Conservation (phyloP, 805 yeast species). For the Cyberlindnera subsufficiens region DNA sequence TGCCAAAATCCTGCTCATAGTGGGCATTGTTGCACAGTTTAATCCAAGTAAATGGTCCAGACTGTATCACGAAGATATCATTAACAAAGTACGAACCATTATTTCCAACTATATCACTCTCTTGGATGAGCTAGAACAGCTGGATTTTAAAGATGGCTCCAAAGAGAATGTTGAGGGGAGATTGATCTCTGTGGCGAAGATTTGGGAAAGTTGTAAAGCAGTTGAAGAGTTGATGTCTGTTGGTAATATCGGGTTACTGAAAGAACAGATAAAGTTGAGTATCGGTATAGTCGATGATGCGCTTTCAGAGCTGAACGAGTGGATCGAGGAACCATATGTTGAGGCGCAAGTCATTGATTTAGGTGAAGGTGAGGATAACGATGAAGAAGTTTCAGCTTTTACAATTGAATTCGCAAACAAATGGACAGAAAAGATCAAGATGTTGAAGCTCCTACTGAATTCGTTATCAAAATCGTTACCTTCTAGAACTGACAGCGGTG, state of each 20-base stretch:
- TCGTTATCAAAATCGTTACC: constrained; percentile 58
- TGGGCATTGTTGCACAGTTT: constrained; percentile 38
- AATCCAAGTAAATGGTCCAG: constrained; percentile 26
- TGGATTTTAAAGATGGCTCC: constrained; percentile 14
- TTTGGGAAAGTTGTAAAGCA: constrained; percentile 65
- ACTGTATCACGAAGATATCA: constrained; percentile 25
- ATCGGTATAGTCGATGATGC: constrained; percentile 52
- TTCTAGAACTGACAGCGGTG: constrained; percentile 29
- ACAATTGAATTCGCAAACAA: constrained; percentile 35
- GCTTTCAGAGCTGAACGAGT: constrained; percentile 59
- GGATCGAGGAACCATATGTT: constrained; percentile 57
- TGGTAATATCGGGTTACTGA: constrained; percentile 52
- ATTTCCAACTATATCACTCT: constrained; percentile 14
- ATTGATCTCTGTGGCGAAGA: constrained; percentile 54
- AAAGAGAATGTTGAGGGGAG: constrained; percentile 29
- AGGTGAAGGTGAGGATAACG: constrained; percentile 25
- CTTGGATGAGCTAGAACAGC: constrained; percentile 17
- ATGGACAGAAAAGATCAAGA: constrained; percentile 49
- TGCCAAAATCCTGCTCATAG: constrained; percentile 36
- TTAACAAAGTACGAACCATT: constrained; percentile 12
- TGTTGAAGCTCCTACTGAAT: constrained; percentile 52
- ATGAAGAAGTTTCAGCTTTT: constrained; percentile 28
- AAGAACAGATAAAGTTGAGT: constrained; percentile 37
- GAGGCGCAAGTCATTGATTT: constrained; percentile 44
- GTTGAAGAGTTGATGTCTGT: constrained; percentile 34